Conservation (phyloP, 116 monocot genomes). For the Cymodocea nodosa region DNA sequence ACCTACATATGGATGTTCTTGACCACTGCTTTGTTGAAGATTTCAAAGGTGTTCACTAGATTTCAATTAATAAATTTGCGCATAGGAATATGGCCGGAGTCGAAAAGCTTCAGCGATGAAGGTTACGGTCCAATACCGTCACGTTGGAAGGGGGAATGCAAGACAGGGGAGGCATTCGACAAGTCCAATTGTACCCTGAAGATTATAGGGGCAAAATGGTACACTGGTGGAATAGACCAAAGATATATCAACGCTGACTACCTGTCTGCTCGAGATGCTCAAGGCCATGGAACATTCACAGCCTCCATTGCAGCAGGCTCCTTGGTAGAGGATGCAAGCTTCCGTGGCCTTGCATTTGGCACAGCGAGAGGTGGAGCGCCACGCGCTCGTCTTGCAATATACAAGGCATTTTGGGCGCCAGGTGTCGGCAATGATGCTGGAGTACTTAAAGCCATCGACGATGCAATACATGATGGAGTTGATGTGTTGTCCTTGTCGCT, state of each 20-base stretch:
- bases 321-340: constrained; percentile 15
- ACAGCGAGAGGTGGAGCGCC: constrained; percentile 40
- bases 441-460: constrained; percentile 28
- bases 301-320: constrained; percentile 32
- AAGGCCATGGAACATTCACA: constrained; percentile 39
- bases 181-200: constrained; percentile 34
- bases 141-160: constrained; percentile 46
- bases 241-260: constrained; percentile 11
- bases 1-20: too few relatives aligned
- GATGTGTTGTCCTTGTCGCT: constrained; percentile 45
- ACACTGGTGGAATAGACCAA: not conserved
- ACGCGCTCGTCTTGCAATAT: constrained; percentile 38
- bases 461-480: constrained; percentile 53
- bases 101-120: constrained; percentile 24
- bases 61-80: constrained; percentile 4
- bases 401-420: constrained; percentile 30
- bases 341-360: constrained; percentile 22
- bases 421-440: not conserved
- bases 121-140: constrained; percentile 36
- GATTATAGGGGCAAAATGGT: constrained; percentile 52
- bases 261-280: constrained; percentile 24
- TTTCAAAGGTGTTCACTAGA: too few relatives aligned
- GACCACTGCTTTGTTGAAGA: too few relatives aligned
- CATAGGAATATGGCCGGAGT: constrained; percentile 51
- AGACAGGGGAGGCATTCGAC: constrained; percentile 13